Conservation (phyloP, 2,329 filamentous ascomycete species). For the Orbilia blumenaviensis region DNA sequence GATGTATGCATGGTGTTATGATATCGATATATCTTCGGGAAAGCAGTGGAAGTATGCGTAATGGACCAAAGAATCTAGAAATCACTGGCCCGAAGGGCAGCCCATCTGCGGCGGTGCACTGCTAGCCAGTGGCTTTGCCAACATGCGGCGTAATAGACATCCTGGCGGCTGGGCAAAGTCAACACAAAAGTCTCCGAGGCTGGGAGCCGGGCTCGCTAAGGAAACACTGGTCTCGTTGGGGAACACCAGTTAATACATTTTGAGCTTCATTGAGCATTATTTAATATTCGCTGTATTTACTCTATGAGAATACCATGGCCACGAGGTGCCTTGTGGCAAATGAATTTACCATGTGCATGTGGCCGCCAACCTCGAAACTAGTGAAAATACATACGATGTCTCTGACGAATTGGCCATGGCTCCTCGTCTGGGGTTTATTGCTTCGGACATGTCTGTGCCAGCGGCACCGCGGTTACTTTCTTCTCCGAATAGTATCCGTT, state of each 20-base stretch:
- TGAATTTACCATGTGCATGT: not conserved
- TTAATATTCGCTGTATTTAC: no score
- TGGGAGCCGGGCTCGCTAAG: no score
- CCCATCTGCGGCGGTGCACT: not conserved
- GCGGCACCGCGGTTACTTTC: slow-evolving; percentile 39
- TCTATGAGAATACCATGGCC: no score
- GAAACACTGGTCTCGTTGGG: no score
- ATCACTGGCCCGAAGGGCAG: no score
- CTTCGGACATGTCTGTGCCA: not conserved
- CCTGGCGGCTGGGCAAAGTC: not conserved
- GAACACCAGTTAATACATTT: no score
- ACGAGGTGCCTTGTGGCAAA: not conserved
- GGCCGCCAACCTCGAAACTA: no score
- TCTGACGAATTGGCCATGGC: not conserved
- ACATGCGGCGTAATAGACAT: not conserved
- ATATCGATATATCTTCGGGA: no score
- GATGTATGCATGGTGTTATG: no score
- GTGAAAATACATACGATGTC: no score
- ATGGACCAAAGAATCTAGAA: no score
- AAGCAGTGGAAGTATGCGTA: no score
- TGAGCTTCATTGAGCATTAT: slow-evolving; percentile 2
- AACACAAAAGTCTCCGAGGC: not conserved
- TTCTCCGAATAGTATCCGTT: slow-evolving; percentile 21
- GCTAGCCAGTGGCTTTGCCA: slow-evolving; percentile 11
- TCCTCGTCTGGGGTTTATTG: not conserved